Evolutionary conservation across 306 rosid species (phyloP), one percentile per base, ranked within the genome.

Genomic region (Astragalus glycyphyllos): DNA sequence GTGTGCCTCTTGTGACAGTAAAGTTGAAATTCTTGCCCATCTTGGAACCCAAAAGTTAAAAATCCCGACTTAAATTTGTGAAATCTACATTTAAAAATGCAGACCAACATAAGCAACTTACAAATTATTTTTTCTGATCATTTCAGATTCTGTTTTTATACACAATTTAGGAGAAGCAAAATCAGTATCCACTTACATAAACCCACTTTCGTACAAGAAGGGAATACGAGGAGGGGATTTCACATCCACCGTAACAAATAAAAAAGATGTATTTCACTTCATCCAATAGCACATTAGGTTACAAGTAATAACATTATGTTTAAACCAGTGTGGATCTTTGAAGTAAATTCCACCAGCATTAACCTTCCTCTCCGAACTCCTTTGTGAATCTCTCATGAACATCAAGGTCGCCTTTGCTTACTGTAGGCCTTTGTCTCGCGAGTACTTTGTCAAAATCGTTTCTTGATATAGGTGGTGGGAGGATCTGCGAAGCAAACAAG

Each of bases 301-400:
- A 84, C 91, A 79, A 78, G 71, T 85, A 55, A 54, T 44, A 57
- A 69, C 34, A 68, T 58, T 80, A 79, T 65, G 70, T 75, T 58
- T 59, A 13, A 73, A 69, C 51, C 57, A 65, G 68, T 40, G 80
- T 50, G 79, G 86, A 81, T 80, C 72, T 41, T 82, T 17, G 68
- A 68, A 26, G 76, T n/a, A 67, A 79, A 76, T 58, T 72, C 77
- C 78, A 77, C 71, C 80, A 31, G 69, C 71, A 53, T 89, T 82
- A 94, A 68, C 99, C 99, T 86, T 95, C 99, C 85, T 95, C 99
- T 73, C 99, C 99, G 40, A 95, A 95, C 83, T 95, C 99, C 80
- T 81, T 91, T 0, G 99, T 95, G 81, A 95, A 95, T 86, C 91
- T 87, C 92, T 91, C 99, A 8, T 95, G 99, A 51, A 91, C 87